Percentiles rank a stretch among this genome's conserved stretches.
Conservation (phyloP, 2,329 filamentous ascomycete genomes). For the Clonostachys sp. region DNA sequence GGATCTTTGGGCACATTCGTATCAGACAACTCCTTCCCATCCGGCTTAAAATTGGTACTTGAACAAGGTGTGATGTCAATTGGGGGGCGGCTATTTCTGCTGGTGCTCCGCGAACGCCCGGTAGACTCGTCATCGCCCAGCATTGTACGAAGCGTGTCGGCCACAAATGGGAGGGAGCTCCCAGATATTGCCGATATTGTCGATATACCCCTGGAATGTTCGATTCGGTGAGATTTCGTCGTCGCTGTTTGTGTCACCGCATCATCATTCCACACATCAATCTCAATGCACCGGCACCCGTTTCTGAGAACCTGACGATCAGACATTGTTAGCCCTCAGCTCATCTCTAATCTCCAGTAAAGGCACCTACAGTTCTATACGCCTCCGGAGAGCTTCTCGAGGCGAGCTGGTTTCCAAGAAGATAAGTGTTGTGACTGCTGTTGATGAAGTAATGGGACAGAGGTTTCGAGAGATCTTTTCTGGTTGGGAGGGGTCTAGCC, state of each 20-base stretch:
- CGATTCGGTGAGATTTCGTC: constrained; percentile 30
- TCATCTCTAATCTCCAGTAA: background rate
- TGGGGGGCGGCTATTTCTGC: constrained; percentile 21
- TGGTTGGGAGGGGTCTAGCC: constrained; percentile 30
- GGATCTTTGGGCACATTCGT: too few relatives aligned
- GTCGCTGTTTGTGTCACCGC: constrained; percentile 24
- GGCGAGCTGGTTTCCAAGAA: constrained; percentile 80
- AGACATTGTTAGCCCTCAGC: background rate
- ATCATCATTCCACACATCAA: constrained; percentile 87
- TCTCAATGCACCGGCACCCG: constrained; percentile 87
- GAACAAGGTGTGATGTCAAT: too few relatives aligned
- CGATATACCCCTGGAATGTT: constrained; percentile 42
- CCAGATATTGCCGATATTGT: constrained; percentile 36
- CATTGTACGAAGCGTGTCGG: constrained; percentile 29
- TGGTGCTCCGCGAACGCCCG: constrained; percentile 30
- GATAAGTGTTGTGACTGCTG: constrained; percentile 91
- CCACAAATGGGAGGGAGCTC: constrained; percentile 38
- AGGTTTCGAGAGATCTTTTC: constrained; percentile 58
- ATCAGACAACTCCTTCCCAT: too few relatives aligned
- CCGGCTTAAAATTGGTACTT: too few relatives aligned
- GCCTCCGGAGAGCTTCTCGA: constrained; percentile 73
- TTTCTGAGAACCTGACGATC: constrained; percentile 58
- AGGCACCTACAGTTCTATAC: constrained; percentile 64
- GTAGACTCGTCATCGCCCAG: constrained; percentile 18
- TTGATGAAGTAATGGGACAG: constrained; percentile 91